Evolutionary conservation across 257 asterid species (phyloP).

Genomic region (Perilla frutescens): DNA sequence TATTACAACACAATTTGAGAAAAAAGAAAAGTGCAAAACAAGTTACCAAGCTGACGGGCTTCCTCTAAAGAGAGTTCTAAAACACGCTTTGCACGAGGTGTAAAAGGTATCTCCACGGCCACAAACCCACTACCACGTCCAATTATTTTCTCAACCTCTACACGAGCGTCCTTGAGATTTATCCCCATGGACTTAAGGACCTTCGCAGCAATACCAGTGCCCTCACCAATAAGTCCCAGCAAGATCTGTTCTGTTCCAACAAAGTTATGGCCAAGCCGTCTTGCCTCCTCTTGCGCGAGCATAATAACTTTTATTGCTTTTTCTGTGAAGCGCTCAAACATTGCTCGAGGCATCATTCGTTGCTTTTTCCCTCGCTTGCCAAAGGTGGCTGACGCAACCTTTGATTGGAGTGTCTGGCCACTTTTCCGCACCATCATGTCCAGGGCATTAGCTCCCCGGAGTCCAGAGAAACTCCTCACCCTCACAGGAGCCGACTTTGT

Average conservation of each 20-base stretch:
- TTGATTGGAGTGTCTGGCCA: conserved; percentile 66
- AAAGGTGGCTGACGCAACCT: conserved; percentile 57
- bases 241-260: conserved; percentile 98
- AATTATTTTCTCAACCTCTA: conserved; percentile 95
- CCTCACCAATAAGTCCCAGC: conserved; percentile 96
- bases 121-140: conserved; percentile 99
- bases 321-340: conserved; percentile 99
- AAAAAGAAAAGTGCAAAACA: conserved; percentile 13
- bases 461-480: conserved; percentile 64
- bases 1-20: conserved; percentile 7
- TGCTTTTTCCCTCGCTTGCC: conserved; percentile 53
- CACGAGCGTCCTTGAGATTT: conserved; percentile 97
- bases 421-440: conserved; percentile 55
- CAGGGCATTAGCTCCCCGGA: conserved; percentile 74
- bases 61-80: conserved; percentile 95
- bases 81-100: conserved; percentile 98
- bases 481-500: conserved; percentile 45
- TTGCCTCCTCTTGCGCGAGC: conserved; percentile 99
- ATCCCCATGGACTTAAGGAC: conserved; percentile 97
- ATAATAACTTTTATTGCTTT: conserved; percentile 95
- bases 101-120: conserved; percentile 97
- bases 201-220: conserved; percentile 99
- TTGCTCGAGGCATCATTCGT: conserved; percentile 72
- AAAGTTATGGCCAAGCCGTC: conserved; percentile 94
- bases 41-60: conserved; percentile 96